phyloP scores from a whole-genome alignment of 768 basidiomycete genomes.

The Harrya chromipes region DNA sequence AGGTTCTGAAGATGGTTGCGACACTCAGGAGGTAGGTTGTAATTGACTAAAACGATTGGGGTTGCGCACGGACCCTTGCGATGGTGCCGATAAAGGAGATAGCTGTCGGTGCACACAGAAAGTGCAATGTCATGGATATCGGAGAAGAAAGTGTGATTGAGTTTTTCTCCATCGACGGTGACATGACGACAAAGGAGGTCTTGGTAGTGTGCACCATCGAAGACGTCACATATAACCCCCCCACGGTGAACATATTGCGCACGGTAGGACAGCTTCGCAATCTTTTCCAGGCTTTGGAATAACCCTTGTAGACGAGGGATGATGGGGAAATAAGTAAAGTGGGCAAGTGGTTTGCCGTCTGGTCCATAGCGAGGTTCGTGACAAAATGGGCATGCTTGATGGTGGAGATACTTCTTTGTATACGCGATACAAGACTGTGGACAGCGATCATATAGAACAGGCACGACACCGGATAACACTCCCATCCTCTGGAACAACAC shows the following conservation, averaged over 20 bases:
- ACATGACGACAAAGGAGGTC: constrained; percentile 23
- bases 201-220: constrained; percentile 35
- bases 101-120: constrained; percentile 42
- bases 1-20: constrained; percentile 35
- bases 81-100: constrained; percentile 35
- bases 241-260: constrained; percentile 13
- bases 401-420: neutral
- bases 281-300: neutral
- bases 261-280: neutral
- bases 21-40: constrained; percentile 41
- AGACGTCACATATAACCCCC: constrained; percentile 27
- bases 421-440: neutral
- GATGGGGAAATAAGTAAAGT: neutral
- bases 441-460: neutral
- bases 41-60: constrained; percentile 42
- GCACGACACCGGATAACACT: neutral
- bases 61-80: constrained; percentile 32
- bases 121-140: constrained; percentile 41
- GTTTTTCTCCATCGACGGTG: constrained; percentile 22
- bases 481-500: neutral
- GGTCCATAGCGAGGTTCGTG: neutral
- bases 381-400: neutral
- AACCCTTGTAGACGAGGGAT: neutral
- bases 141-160: constrained; percentile 34
- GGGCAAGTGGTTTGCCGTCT: neutral